Percentiles rank a stretch among this genome's conserved stretches.
Evolutionary conservation across 1,284 basidiomycete genomes (phyloP).

Genomic region (Uromyces viciae-fabae): DNA sequence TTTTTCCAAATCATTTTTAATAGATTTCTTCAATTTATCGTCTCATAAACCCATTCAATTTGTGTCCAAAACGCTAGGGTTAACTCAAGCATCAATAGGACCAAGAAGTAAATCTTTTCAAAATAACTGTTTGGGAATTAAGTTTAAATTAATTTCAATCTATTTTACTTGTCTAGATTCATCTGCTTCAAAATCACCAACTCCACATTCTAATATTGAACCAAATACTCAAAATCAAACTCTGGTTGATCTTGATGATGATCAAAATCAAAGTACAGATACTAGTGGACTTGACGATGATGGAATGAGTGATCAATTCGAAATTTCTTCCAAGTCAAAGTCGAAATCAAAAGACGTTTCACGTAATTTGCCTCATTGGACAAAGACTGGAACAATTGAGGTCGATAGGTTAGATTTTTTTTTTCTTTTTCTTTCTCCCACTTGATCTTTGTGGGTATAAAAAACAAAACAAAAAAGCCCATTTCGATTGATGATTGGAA

Average conservation of each 20-base stretch:
- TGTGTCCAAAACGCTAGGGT: conserved; percentile 37
- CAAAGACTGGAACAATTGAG: not conserved
- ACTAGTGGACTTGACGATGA: not conserved
- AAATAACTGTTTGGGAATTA: not conserved
- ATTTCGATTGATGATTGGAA: not conserved
- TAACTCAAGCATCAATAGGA: not conserved
- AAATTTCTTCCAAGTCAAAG: not conserved
- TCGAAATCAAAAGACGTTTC: not conserved
- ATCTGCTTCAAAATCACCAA: not conserved
- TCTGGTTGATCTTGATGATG: not conserved
- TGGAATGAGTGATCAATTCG: not conserved
- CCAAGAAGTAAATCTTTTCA: not conserved
- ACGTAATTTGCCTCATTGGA: not conserved
- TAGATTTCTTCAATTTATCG: conserved; percentile 41
- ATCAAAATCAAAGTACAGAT: not conserved
- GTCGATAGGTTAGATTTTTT: not conserved
- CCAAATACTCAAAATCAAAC: not conserved
- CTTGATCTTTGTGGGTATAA: not conserved
- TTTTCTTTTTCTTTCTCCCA: not conserved
- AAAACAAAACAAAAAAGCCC: not conserved
- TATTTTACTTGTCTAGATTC: not conserved
- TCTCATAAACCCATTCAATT: conserved; percentile 18
- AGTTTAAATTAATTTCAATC: not conserved
- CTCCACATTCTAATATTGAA: not conserved
- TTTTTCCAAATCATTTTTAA: not conserved